These are phyloP conservation scores for Cladophialophora exuberans DNA, from an alignment of 2,329 filamentous ascomycete genomes.

Conservation along the genomic window DNA sequence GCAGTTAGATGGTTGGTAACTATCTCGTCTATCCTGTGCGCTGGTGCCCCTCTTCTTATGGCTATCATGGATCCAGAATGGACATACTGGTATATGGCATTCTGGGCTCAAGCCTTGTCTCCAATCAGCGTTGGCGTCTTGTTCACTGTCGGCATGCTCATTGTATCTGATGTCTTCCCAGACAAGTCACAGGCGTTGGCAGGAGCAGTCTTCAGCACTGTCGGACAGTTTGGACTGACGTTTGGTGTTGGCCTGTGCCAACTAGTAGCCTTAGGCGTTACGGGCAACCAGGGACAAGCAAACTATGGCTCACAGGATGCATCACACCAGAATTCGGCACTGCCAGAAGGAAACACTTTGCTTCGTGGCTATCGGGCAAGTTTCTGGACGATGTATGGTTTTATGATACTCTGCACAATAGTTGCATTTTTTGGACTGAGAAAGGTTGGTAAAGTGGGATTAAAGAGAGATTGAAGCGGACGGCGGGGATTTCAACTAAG, in stretches of 20 bases:
- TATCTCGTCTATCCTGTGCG: conserved; percentile 27
- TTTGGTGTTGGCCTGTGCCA: conserved; percentile 57
- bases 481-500: no score
- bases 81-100: conserved; percentile 57
- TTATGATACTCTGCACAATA: conserved; percentile 44
- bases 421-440: conserved; percentile 50
- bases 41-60: conserved; percentile 58
- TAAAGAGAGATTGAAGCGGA: conserved; percentile 41
- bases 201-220: conserved; percentile 65
- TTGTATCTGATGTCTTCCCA: conserved; percentile 58
- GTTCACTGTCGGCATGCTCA: conserved; percentile 60
- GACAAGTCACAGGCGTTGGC: conserved; percentile 62
- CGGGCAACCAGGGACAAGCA: not conserved
- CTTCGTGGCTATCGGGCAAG: conserved; percentile 57
- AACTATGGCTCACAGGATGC: no score
- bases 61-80: conserved; percentile 53
- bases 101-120: conserved; percentile 41
- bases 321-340: no score
- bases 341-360: conserved; percentile 49
- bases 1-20: not conserved
- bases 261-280: conserved; percentile 45
- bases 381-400: conserved; percentile 58
- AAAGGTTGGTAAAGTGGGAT: conserved; percentile 53
- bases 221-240: conserved; percentile 59
- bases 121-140: conserved; percentile 41